Base-by-base conservation (phyloP, 2,329 filamentous ascomycete genomes). In the Fusarium guadeloupense region DNA sequence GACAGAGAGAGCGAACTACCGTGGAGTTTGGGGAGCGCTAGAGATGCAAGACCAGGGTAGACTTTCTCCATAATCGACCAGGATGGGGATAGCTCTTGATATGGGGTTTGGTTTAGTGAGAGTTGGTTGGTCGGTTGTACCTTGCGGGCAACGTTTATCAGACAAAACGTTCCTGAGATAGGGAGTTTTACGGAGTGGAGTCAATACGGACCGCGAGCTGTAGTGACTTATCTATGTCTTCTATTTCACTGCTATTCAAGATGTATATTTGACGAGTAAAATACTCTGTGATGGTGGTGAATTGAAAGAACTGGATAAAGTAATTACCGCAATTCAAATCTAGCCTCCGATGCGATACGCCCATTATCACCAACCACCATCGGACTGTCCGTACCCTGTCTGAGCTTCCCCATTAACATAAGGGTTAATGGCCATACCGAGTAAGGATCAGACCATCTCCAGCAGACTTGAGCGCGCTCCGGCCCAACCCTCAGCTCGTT, bases 111-210 rank as follows among this genome's bases (percentile, higher is more conserved):
- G n/a, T 23, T 38, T 39, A 8, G 34, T 20, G 34, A 19, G 44
- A 33, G 5, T 9, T 30, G 34, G 35, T 17, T 35, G 34, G 34
- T 6, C 20, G 17, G 6, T 20, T 14, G 31, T 10, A 23, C 21
- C 25, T 21, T 20, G 46, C 17, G 40, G 46, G 46, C 40, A 59
- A 59, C 16, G 35, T 37, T 59, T 59, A 59, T 59, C 54, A 56
- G 34, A 19, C 23, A 26, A 26, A 17, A 37, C 33, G 33, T 28
- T 25, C 17, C 23, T 23, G 37, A 61, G 51, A 67, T 67, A 67
- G 60, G 64, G 60, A 59, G 52, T 59, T 65, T 47, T 38, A 41
- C 57, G 56, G 47, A 31, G 58, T 48, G 50, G 55, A n/a, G 59
- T 37, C 54, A 25, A 40, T 43, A 34, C 49, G 49, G 52, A 64